phyloP scores from a whole-genome alignment of 2,329 filamentous ascomycete species.

The Fusarium ambrosium region DNA sequence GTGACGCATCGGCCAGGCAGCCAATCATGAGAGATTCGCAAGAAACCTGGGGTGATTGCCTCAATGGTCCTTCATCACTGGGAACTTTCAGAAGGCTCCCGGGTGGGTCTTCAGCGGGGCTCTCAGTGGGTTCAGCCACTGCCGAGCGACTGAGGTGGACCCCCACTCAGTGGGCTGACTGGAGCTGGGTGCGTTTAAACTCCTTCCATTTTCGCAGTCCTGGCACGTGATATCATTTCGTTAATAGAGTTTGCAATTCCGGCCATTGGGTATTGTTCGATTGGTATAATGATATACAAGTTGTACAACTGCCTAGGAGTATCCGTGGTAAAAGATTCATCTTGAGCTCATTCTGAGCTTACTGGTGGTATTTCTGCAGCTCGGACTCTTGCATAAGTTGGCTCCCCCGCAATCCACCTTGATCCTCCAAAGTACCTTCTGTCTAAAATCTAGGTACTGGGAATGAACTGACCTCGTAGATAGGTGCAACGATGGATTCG shows the following conservation, averaged over 20 bases:
- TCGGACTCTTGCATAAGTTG: neutral
- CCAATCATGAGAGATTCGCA: slow-evolving; percentile 40
- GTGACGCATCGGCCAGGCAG: slow-evolving; percentile 45
- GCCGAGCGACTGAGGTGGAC: neutral
- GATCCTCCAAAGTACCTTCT: neutral
- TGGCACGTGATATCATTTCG: slow-evolving; percentile 6
- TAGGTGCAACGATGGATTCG: neutral
- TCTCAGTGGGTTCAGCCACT: slow-evolving; percentile 9
- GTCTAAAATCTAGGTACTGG: neutral
- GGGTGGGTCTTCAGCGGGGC: slow-evolving; percentile 12
- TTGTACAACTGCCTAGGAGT: neutral
- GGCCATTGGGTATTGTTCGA: neutral
- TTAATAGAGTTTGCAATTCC: neutral
- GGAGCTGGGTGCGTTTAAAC: neutral
- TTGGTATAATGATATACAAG: neutral
- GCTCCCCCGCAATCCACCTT: neutral
- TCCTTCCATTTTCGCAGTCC: slow-evolving; percentile 1
- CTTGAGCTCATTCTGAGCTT: neutral
- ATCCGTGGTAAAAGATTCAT: neutral
- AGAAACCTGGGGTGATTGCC: slow-evolving; percentile 38
- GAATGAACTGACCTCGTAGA: neutral
- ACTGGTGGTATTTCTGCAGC: neutral
- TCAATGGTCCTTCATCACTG: slow-evolving; percentile 33
- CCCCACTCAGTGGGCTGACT: neutral
- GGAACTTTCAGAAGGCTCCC: slow-evolving; percentile 3